These are phyloP conservation scores for Claviceps digitariae DNA, from an alignment of 2,329 filamentous ascomycete species.

Conservation along the genomic window DNA sequence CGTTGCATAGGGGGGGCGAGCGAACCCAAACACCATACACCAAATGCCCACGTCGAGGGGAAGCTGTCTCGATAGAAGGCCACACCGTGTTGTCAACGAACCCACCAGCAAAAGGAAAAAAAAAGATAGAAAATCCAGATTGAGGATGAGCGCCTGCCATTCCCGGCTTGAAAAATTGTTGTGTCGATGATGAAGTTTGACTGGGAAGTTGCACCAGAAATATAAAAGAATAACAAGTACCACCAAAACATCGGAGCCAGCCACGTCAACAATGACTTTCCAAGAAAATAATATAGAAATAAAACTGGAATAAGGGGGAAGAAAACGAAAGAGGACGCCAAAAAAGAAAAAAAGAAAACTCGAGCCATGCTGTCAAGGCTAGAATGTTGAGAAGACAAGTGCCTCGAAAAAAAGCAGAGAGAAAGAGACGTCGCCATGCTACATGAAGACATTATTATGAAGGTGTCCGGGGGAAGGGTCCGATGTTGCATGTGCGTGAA, in stretches of 20 bases:
- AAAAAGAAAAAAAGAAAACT: constrained; percentile 4
- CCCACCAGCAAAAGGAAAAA: no score
- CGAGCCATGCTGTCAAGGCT: neutral
- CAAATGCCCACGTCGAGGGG: neutral
- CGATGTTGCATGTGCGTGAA: no score
- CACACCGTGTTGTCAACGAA: no score
- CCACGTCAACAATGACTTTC: constrained; percentile 4
- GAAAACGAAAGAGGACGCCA: constrained; percentile 3
- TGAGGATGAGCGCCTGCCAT: neutral
- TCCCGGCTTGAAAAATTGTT: neutral
- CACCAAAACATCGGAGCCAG: neutral
- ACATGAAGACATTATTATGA: constrained; percentile 20
- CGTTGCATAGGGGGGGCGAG: neutral
- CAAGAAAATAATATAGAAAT: constrained; percentile 2
- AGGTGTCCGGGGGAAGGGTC: constrained; percentile 11
- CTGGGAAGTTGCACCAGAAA: neutral
- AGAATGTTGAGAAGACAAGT: constrained; percentile 10
- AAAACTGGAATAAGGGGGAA: neutral
- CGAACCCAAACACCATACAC: constrained; percentile 2
- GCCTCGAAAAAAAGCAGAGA: constrained; percentile 5
- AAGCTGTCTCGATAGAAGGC: no score
- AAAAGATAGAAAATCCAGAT: no score
- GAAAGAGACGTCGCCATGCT: constrained; percentile 22
- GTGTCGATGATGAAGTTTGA: neutral
- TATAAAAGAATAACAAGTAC: no score